These are phyloP conservation scores for Torulaspora microellipsoides DNA, from an alignment of 805 yeast genomes.

Conservation along the genomic window DNA sequence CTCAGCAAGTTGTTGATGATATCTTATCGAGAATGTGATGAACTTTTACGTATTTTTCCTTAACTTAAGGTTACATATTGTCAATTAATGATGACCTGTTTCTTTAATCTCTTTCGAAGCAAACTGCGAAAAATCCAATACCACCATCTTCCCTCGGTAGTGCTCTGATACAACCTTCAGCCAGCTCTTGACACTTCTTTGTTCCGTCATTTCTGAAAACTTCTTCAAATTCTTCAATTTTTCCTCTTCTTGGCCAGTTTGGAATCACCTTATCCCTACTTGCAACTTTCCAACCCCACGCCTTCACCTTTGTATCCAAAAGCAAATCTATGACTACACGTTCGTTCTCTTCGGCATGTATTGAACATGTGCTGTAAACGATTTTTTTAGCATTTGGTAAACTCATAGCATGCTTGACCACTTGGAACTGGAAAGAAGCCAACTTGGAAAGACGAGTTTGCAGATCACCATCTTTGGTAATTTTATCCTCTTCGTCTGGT, in stretches of 20 bases:
- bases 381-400: conserved; percentile 75
- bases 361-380: conserved; percentile 93
- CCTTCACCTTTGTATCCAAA: conserved; percentile 56
- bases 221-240: conserved; percentile 57
- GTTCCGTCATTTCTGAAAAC: conserved; percentile 40
- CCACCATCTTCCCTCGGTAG: conserved; percentile 91
- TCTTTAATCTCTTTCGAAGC: conserved; percentile 55
- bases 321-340: conserved; percentile 79
- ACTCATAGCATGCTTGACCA: conserved; percentile 80
- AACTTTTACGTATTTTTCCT: background rate
- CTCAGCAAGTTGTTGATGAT: conserved; percentile 84
- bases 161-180: conserved; percentile 84
- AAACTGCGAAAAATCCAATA: conserved; percentile 97
- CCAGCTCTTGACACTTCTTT: conserved; percentile 48
- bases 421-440: conserved; percentile 80
- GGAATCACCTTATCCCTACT: conserved; percentile 65
- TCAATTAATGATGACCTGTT: too few relatives aligned
- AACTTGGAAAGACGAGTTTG: conserved; percentile 51
- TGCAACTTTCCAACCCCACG: conserved; percentile 71
- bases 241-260: conserved; percentile 77
- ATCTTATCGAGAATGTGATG: conserved; percentile 43
- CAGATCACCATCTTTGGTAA: conserved; percentile 43
- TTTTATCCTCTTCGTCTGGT: conserved; percentile 45
- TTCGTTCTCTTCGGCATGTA: conserved; percentile 92
- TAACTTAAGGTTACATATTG: background rate